Evolutionary conservation across 2,329 filamentous ascomycete species (phyloP), one percentile per base, ranked within the genome.

Genomic region (Myriosclerotinia scirpicola): DNA sequence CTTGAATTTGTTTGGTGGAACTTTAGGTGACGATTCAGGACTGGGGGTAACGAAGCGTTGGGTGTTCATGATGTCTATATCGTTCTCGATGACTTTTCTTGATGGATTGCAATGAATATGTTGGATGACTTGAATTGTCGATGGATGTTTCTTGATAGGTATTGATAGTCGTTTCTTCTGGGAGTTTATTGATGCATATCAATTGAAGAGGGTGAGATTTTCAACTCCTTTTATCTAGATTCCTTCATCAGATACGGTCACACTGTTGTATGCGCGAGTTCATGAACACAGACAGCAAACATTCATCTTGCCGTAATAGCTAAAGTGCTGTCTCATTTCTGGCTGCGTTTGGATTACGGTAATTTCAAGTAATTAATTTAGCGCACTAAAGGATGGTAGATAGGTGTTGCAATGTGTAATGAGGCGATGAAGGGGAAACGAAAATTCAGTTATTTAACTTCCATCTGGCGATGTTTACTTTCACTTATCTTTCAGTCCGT

Each of bases 1-100:
- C 3, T 1, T 4, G 0, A 0, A 0, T 0, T 6, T 36, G 8
- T 0, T 15, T 1, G 6, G 2, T 6, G 42, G 3, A 2, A 3
- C 36, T 4, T 36, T 12, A 0, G 20, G 20, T 36, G 17, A n/a
- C 0, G 17, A 9, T 1, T 22, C 6, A 17, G 56, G 26, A 26
- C 26, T 5, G 1, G 30, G 12, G 2, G 20, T 22, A 1, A n/a
- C 15, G n/a, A 9, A 20, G 4, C 14, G 5, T 4, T 38, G 14
- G 17, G 20, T 38, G 5, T 38, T 50, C 3, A 12, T 54, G 8
- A 12, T n/a, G 9, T 12, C 30, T 17, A 54, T 54, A 15, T 34
- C 15, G 1, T 20, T 36, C 6, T 36, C 9, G 30, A 54, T 9
- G 6, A 11, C 2, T 34, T 4, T 20, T 36, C 20, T 54, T 36